Conservation (phyloP, 2,329 filamentous ascomycete species). For the Fusarium equiseti region DNA sequence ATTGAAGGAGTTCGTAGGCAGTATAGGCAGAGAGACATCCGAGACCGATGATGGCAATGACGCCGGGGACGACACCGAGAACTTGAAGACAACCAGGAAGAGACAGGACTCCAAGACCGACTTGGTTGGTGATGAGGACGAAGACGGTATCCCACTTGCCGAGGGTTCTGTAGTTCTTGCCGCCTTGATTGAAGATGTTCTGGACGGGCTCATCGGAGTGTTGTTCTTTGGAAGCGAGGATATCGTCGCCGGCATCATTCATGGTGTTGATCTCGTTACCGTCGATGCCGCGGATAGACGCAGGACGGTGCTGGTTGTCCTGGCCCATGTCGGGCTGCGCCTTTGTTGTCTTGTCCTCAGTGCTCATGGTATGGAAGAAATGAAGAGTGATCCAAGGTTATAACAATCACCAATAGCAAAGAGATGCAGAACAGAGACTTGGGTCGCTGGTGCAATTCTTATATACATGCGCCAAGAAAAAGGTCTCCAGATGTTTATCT, state of each 20-base stretch:
- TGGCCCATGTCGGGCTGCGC: conserved; percentile 26
- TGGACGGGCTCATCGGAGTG: conserved; percentile 28
- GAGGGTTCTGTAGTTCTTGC: conserved; percentile 48
- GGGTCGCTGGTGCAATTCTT: conserved; percentile 3
- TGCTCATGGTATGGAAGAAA: conserved; percentile 10
- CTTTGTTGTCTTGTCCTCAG: conserved; percentile 27
- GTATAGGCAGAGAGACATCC: conserved; percentile 73
- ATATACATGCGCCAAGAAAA: conserved; percentile 35
- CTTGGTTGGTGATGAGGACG: conserved; percentile 48
- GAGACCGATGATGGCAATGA: conserved; percentile 74
- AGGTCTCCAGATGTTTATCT: conserved; percentile 24
- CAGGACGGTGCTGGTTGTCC: conserved; percentile 9
- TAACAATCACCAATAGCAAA: neutral
- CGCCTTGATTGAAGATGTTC: conserved; percentile 48
- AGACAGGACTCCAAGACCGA: conserved; percentile 63
- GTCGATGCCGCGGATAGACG: conserved; percentile 24
- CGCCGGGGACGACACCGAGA: conserved; percentile 73
- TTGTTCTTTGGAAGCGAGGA: conserved; percentile 28
- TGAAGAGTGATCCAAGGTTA: neutral
- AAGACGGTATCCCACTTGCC: conserved; percentile 47
- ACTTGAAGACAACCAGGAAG: conserved; percentile 77
- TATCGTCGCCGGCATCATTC: conserved; percentile 23
- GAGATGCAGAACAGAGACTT: neutral
- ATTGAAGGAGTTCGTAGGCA: conserved; percentile 65
- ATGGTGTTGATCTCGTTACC: conserved; percentile 31